Evolutionary conservation across 2,329 filamentous ascomycete species (phyloP).

Genomic region (Leptoxyphium fumago): DNA sequence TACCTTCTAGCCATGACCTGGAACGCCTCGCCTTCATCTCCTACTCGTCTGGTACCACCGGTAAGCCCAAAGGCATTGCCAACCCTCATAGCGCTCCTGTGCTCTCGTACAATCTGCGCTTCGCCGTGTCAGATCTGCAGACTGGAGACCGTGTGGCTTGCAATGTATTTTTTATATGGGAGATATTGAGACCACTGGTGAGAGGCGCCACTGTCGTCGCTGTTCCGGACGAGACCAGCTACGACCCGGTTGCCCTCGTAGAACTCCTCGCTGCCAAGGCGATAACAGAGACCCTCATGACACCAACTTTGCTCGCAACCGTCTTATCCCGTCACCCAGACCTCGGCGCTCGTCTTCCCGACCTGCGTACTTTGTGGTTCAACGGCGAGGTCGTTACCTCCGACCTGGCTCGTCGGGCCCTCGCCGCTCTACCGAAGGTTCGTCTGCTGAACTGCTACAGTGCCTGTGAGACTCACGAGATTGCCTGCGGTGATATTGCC

Average conservation of each 20-base stretch:
- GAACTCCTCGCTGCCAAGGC: constrained; percentile 50
- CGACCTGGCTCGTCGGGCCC: constrained; percentile 54
- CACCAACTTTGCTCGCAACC: constrained; percentile 61
- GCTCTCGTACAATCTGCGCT: constrained; percentile 58
- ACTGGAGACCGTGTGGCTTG: constrained; percentile 69
- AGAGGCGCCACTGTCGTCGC: constrained; percentile 63
- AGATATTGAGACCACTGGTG: constrained; percentile 62
- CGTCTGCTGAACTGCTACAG: constrained; percentile 69
- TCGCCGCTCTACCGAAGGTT: constrained; percentile 52
- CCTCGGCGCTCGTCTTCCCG: constrained; percentile 47
- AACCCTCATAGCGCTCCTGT: constrained; percentile 64
- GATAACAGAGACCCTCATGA: constrained; percentile 73
- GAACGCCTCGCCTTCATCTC: constrained; percentile 67
- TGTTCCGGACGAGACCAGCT: constrained; percentile 62
- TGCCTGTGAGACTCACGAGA: constrained; percentile 68
- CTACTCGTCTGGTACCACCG: constrained; percentile 65
- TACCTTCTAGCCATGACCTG: constrained; percentile 52
- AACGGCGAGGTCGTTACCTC: constrained; percentile 74
- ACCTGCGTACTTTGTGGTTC: constrained; percentile 59
- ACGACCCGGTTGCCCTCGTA: constrained; percentile 60
- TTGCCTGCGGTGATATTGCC: constrained; percentile 60
- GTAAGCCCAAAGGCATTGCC: constrained; percentile 67
- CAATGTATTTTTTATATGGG: constrained; percentile 81
- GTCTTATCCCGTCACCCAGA: constrained; percentile 55
- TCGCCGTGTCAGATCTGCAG: constrained; percentile 51